These are phyloP conservation scores for Rossbeevera mucosa DNA, from an alignment of 768 basidiomycete genomes.

Conservation along the genomic window DNA sequence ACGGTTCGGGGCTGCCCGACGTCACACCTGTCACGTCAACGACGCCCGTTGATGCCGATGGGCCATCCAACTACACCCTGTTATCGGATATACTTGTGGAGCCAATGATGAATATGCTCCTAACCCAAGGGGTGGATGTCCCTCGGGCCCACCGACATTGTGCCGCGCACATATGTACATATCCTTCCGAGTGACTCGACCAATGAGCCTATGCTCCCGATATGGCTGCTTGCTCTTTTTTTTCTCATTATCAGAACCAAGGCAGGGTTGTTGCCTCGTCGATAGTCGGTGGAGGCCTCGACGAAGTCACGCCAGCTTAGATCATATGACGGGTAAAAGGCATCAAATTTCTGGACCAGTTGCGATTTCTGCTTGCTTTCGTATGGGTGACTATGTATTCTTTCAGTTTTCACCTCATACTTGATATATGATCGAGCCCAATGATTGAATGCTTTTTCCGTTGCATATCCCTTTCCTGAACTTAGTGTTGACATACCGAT, in stretches of 20 bases:
- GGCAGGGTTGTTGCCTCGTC: conserved; percentile 4
- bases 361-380: neutral
- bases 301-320: neutral
- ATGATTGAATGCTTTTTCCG: too few species aligned
- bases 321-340: neutral
- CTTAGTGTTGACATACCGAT: neutral
- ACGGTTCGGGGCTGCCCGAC: conserved; percentile 14
- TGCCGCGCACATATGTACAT: neutral
- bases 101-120: conserved; percentile 6
- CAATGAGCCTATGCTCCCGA: neutral
- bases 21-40: conserved; percentile 30
- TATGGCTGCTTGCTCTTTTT: neutral
- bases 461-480: neutral
- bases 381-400: neutral
- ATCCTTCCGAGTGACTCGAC: neutral
- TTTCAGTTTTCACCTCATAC: neutral
- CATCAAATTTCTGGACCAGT: neutral
- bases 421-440: neutral
- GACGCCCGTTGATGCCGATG: too few species aligned
- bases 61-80: too few species aligned
- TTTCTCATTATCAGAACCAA: conserved; percentile 9
- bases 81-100: neutral
- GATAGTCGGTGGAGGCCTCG: neutral
- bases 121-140: neutral
- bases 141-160: neutral